Evolutionary conservation across 345 rosid species (phyloP).

Genomic region (Lepidium aucheri): DNA sequence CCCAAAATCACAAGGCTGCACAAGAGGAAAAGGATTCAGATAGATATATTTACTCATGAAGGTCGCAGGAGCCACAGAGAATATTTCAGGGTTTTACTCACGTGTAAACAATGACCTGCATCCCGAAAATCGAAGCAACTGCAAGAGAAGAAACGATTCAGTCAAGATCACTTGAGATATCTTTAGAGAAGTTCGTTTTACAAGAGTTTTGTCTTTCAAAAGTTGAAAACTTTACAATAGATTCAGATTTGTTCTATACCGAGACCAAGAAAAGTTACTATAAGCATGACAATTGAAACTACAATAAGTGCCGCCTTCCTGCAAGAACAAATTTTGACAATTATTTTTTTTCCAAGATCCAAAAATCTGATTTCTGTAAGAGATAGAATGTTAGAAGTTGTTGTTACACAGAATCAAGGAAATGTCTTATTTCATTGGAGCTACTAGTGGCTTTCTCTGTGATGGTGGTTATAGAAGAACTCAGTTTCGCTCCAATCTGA

Average conservation of each 20-base stretch:
- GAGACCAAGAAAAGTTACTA: constrained; percentile 67
- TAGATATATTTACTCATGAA: background rate
- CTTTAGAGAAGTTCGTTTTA: background rate
- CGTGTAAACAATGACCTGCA: constrained; percentile 77
- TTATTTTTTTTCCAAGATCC: background rate
- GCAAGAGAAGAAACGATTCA: constrained; percentile 11
- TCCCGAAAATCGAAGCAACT: constrained; percentile 73
- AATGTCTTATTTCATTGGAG: constrained; percentile 50
- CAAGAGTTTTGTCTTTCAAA: background rate
- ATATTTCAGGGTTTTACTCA: constrained; percentile 30
- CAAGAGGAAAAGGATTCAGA: constrained; percentile 11
- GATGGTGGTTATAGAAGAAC: constrained; percentile 47
- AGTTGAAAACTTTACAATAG: background rate
- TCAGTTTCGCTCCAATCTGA: constrained; percentile 50
- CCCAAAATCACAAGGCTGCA: constrained; percentile 78
- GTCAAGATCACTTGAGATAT: background rate
- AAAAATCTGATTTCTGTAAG: background rate
- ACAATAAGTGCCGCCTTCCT: constrained; percentile 69
- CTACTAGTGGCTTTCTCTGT: constrained; percentile 45
- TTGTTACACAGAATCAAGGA: constrained; percentile 66
- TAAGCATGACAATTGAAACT: constrained; percentile 68
- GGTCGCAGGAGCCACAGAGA: background rate
- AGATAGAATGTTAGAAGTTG: background rate
- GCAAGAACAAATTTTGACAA: constrained; percentile 10
- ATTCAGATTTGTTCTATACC: constrained; percentile 36